Base-by-base conservation (phyloP, 805 yeast genomes). In the baker's yeast (Saccharomyces cerevisiae) region DNA sequence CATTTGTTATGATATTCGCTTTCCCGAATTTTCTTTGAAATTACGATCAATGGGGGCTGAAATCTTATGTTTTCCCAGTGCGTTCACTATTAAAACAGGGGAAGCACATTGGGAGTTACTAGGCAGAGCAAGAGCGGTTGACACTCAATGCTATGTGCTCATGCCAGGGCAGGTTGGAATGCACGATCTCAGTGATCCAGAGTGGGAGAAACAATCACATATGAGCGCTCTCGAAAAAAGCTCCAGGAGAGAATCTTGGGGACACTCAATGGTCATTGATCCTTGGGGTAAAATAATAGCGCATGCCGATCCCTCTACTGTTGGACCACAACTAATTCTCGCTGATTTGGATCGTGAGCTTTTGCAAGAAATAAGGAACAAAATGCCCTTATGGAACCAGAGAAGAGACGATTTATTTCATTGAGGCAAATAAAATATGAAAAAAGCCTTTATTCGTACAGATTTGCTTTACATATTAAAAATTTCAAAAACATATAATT, bases 1-100 rank as follows among this genome's bases (percentile, higher is more conserved):
- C 1, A 86, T 88, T 32, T 92, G 96, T 69, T 90, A 88, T 69
- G 98, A 89, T 70, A 81, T 89, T 32, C 74, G 97, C 58, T 89
- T 89, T 66, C 96, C 96, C 0, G 96, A 90, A 66, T 71, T 87
- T 49, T 83, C 94, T 1, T 62, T 85, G 36, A 70, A 83, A 46
- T 70, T 87, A 36, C 73, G 96, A 51, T 65, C 79, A 9, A 61
- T 72, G 51, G 96, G 96, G 2, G 96, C 96, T 0, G 78, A 88
- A 55, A 73, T 92, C 24, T 61, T 92, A 43, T 79, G 92, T 2
- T 92, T 75, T 62, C 98, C 99, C 0, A 85, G 95, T 27, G 98
- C 98, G 0, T 94, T 95, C 76, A 94, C 97, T 0, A 80, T 87
- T 66, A 83, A 84, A 58, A 92, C 98, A 0, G 99, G 99, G 0